Evolutionary conservation across 331 rosid species (phyloP).

Genomic region (Phaseolus coccineus): DNA sequence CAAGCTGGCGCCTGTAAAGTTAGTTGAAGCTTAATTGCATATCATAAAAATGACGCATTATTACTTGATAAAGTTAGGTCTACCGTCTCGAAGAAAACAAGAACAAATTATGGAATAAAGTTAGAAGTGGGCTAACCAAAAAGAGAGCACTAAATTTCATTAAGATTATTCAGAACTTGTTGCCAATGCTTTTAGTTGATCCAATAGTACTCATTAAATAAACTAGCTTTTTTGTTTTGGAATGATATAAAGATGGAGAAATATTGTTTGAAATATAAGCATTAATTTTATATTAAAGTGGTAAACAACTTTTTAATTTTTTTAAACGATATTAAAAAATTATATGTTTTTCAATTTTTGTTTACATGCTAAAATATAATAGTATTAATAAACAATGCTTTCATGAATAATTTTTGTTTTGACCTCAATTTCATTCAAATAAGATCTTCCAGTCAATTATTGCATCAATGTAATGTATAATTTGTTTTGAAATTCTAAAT

Average conservation of each 20-base stretch:
- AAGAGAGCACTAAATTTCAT: not conserved
- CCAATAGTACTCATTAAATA: not conserved
- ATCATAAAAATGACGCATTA: not conserved
- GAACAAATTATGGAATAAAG: constrained; percentile 27
- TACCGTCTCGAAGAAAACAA: constrained; percentile 17
- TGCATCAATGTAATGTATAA: too few relatives aligned
- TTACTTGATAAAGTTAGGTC: constrained; percentile 26
- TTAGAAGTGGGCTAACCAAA: not conserved
- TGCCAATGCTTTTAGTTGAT: not conserved
- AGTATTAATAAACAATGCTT: too few relatives aligned
- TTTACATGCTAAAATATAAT: too few relatives aligned
- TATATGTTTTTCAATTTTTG: too few relatives aligned
- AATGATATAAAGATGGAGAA: not conserved
- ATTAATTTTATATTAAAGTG: too few relatives aligned
- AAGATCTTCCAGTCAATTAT: too few relatives aligned
- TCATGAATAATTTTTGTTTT: too few relatives aligned
- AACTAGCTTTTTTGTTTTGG: not conserved
- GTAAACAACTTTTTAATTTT: too few relatives aligned
- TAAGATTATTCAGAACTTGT: not conserved
- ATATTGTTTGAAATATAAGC: not conserved
- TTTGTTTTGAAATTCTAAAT: too few relatives aligned
- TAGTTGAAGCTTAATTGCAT: constrained; percentile 26
- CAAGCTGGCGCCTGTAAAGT: constrained; percentile 25
- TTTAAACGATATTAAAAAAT: too few relatives aligned
- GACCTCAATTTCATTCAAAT: too few relatives aligned